phyloP scores from a whole-genome alignment of 257 asterid species.

The Solanum microdontum region DNA sequence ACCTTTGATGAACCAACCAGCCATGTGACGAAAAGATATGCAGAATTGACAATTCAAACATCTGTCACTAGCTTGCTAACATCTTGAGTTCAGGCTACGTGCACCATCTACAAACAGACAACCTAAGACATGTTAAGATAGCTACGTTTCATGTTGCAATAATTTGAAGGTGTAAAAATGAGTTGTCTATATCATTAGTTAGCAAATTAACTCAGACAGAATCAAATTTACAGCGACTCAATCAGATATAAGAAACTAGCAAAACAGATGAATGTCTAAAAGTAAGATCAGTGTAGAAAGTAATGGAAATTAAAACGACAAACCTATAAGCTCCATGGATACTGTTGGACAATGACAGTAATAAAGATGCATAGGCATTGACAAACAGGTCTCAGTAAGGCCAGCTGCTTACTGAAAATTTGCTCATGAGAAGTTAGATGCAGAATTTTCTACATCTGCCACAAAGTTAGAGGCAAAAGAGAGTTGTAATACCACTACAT shows the following conservation, averaged over 20 bases:
- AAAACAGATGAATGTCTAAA: background rate
- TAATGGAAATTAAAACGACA: background rate
- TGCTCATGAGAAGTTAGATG: background rate
- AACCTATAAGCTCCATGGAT: background rate
- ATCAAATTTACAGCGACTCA: background rate
- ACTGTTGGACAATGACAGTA: background rate
- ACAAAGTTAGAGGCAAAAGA: background rate
- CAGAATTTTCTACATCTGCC: background rate
- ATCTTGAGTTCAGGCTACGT: background rate
- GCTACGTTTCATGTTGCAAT: background rate
- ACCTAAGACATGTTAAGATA: background rate
- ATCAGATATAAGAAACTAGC: background rate
- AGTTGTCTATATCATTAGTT: background rate
- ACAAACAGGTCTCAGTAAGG: background rate
- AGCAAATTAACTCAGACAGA: background rate
- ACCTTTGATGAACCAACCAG: background rate
- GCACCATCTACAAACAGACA: background rate
- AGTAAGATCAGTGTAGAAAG: background rate
- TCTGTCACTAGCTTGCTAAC: background rate
- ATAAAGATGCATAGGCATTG: background rate
- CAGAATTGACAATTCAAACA: background rate
- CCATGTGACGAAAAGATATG: background rate
- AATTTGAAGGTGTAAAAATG: background rate
- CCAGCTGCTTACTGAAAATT: background rate
- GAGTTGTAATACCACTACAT: background rate